Evolutionary conservation across 163 green algal genomes (phyloP), one percentile per base, ranked within the genome.

Genomic region (Prototheca wickerhamii): DNA sequence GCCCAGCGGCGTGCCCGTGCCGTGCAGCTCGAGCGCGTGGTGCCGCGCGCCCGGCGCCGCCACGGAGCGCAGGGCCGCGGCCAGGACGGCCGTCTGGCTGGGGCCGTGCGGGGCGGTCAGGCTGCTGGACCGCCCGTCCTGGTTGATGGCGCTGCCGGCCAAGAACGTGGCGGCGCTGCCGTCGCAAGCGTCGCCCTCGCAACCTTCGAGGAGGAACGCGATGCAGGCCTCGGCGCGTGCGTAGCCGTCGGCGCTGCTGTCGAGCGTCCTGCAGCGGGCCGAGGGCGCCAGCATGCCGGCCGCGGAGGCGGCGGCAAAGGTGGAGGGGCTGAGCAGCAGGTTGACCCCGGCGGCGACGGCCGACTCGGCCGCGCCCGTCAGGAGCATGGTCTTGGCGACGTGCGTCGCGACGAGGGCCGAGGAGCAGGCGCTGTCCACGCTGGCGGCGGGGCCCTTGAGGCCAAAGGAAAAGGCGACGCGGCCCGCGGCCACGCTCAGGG

Each of bases 221-320:
- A 70, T 76, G 0, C 65, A 79, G 0, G 76, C 87, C 70, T 95
- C 88, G 8, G 74, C 72, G 10, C 53, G 34, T 20, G 6, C 82
- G 65, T 95, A 96, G 34, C 89, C 89, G 59, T 94, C 84, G 42
- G 89, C 89, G 1, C 70, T 60, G 17, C 76, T 76, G 44, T 94
- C 88, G 20, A 96, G 72, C 8, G 88, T 91, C 76, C 93, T 93
- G 81, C 88, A 96, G 49, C 86, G 78, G 29, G 87, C 88, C 26
- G 92, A 82, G 0, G 65, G 64, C 1, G 84, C 52, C 4, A 95
- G 76, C 85, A 95, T 91, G 67, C 84, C 84, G 35, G 83, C 72
- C 3, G 66, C 61, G 0, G 69, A 32, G 21, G 71, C 56, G 18
- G 68, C 75, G 2, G 59, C 68, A 20, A 69, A 74, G 17, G 71